These are phyloP conservation scores for Hygrophorus pudorinus DNA, from an alignment of 768 basidiomycete species.

Conservation along the genomic window DNA sequence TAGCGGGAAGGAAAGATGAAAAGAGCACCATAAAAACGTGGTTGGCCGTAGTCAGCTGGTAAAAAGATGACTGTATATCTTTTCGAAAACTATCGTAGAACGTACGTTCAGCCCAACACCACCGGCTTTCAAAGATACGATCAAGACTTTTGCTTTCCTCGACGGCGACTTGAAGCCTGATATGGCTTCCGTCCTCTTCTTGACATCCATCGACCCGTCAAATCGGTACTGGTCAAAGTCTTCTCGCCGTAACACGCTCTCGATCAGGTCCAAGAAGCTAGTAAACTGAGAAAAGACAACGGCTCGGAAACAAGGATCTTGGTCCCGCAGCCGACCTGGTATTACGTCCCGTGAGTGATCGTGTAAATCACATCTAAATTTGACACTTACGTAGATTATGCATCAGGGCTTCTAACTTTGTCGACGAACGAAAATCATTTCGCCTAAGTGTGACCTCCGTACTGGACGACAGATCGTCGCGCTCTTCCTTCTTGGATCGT, in stretches of 20 bases:
- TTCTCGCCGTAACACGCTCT: conserved; percentile 60
- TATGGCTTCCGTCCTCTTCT: conserved; percentile 67
- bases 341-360: background rate
- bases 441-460: conserved; percentile 48
- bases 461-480: conserved; percentile 27
- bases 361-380: background rate
- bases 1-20: background rate
- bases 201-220: conserved; percentile 88
- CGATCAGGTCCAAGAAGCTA: conserved; percentile 76
- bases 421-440: conserved; percentile 83
- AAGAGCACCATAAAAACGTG: conserved; percentile 72
- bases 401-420: conserved; percentile 81
- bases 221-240: conserved; percentile 65
- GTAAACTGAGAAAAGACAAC: conserved; percentile 92
- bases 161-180: conserved; percentile 65
- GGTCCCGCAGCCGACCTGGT: conserved; percentile 49
- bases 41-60: conserved; percentile 66
- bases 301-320: conserved; percentile 72
- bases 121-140: conserved; percentile 81
- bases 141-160: conserved; percentile 62
- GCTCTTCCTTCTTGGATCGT: conserved; percentile 19
- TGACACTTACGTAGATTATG: conserved; percentile 52
- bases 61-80: conserved; percentile 2
- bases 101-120: conserved; percentile 84
- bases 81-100: conserved; percentile 4